These are phyloP conservation scores for Diaporthe humulicola DNA, from an alignment of 2,329 filamentous ascomycete species.

Conservation along the genomic window DNA sequence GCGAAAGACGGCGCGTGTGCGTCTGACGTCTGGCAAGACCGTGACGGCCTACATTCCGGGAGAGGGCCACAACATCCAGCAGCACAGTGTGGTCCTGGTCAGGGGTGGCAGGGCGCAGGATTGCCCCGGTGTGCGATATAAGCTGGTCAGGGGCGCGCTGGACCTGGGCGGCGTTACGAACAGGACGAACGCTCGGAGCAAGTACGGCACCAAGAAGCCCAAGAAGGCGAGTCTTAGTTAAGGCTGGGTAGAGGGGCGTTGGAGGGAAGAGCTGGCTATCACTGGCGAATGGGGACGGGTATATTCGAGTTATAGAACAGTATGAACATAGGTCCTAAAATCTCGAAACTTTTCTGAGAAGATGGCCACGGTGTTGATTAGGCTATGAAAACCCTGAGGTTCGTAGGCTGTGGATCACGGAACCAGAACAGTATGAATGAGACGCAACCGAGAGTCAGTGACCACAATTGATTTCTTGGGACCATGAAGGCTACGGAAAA, in stretches of 20 bases:
- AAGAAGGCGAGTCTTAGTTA: slow-evolving; percentile 78
- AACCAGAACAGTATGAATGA: not conserved
- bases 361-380: no score
- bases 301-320: not conserved
- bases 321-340: not conserved
- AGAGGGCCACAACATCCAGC: slow-evolving; percentile 98
- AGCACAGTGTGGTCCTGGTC: slow-evolving; percentile 98
- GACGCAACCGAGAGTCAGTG: not conserved
- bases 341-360: not conserved
- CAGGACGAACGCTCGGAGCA: slow-evolving; percentile 87
- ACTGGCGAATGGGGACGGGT: not conserved
- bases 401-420: not conserved
- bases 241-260: slow-evolving; percentile 28
- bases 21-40: slow-evolving; percentile 87
- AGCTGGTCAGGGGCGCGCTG: slow-evolving; percentile 89
- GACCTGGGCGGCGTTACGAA: slow-evolving; percentile 96
- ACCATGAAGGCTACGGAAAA: not conserved
- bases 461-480: not conserved
- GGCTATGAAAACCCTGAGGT: no score
- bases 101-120: slow-evolving; percentile 93
- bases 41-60: slow-evolving; percentile 96
- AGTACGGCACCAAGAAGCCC: slow-evolving; percentile 99
- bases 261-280: not conserved
- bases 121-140: slow-evolving; percentile 98
- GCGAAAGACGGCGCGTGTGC: slow-evolving; percentile 92